A percentile compares a stretch with the other conserved stretches of the same genome.
Conservation (phyloP, 345 rosid genomes). For the Dipteronia sinensis region DNA sequence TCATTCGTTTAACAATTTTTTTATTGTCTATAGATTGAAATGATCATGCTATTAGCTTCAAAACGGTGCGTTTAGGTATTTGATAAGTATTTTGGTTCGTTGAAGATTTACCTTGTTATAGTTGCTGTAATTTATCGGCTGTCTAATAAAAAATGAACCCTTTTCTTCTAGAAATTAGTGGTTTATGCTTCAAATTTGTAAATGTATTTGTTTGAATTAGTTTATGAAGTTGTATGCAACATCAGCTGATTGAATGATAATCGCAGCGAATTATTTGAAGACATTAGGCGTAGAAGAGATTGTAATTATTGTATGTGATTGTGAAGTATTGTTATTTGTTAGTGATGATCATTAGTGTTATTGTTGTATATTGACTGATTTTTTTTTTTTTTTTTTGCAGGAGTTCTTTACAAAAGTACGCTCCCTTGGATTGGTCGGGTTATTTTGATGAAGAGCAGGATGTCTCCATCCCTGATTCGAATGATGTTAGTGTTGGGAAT, state of each 20-base stretch:
- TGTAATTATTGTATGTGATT: background rate
- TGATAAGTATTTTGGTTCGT: background rate
- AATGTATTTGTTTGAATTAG: background rate
- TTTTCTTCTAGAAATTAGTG: too few species aligned
- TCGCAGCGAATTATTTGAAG: background rate
- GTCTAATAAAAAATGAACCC: too few species aligned
- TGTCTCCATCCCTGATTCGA: conserved; percentile 58
- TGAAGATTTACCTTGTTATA: background rate
- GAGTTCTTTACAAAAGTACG: conserved; percentile 51
- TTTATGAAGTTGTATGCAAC: background rate
- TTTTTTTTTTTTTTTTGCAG: conserved; percentile 34
- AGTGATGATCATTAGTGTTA: background rate
- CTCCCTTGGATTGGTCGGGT: conserved; percentile 68
- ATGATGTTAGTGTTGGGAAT: conserved; percentile 55
- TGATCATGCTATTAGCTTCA: background rate
- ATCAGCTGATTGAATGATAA: background rate
- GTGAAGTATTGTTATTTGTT: background rate
- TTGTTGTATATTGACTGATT: background rate
- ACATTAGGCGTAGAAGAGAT: conserved; percentile 1
- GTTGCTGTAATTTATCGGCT: too few species aligned
- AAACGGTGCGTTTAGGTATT: background rate
- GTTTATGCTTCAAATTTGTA: too few species aligned
- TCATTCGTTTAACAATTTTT: background rate
- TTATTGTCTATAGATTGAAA: background rate
- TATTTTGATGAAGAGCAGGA: conserved; percentile 84